A percentile compares a stretch with the other conserved stretches of the same genome.
Evolutionary conservation across 176 grass and related monocot species (phyloP).

Genomic region (Avena atlantica): DNA sequence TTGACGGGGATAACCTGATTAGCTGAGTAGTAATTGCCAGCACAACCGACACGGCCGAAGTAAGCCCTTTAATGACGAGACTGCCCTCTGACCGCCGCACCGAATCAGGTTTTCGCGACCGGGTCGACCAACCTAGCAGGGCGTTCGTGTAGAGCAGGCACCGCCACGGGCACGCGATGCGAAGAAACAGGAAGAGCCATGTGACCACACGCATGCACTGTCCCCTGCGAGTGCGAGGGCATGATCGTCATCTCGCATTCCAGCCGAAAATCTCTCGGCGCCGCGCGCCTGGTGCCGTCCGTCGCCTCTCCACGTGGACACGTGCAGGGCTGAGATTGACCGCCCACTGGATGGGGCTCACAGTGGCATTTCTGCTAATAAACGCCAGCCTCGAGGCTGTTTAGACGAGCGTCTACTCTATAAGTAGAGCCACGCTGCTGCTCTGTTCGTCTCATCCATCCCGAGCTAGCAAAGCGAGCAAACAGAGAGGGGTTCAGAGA

Average conservation of each 20-base stretch:
- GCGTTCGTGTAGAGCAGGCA: neutral
- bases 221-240: neutral
- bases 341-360: no score
- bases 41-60: neutral
- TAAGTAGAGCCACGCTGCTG: neutral
- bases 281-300: neutral
- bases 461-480: neutral
- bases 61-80: neutral
- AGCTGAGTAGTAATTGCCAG: neutral
- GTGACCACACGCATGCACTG: constrained; percentile 45
- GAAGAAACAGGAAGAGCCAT: constrained; percentile 8
- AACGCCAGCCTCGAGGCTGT: accelerated
- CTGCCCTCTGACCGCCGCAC: constrained; percentile 16
- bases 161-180: constrained; percentile 2
- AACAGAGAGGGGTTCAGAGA: no score
- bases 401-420: neutral
- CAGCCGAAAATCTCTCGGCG: neutral
- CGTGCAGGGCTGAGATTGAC: constrained; percentile 5
- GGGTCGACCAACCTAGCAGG: neutral
- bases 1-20: neutral
- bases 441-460: constrained; percentile 26
- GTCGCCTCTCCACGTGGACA: neutral
- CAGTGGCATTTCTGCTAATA: constrained; percentile 31
- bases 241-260: neutral
- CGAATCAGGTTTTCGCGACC: neutral